Evolutionary conservation across 768 basidiomycete genomes (phyloP).

Genomic region (Coprinopsis sp.): DNA sequence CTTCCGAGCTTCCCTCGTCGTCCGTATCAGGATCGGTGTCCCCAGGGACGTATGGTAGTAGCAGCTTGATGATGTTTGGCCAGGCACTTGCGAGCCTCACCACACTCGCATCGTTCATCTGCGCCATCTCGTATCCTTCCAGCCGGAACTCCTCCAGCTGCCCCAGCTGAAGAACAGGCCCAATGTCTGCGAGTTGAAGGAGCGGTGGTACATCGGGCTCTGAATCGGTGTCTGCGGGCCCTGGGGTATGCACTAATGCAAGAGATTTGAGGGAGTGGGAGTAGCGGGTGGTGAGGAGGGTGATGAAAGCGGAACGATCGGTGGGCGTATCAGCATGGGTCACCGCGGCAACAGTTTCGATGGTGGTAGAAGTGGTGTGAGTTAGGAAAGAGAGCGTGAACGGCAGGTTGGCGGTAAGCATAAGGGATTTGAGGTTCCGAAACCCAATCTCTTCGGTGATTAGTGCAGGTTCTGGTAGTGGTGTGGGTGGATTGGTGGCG

Average conservation of each 20-base stretch:
- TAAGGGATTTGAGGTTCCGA: slow-evolving; percentile 21
- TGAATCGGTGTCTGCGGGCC: slow-evolving; percentile 8
- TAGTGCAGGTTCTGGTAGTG: no score
- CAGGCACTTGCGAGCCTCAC: slow-evolving; percentile 21
- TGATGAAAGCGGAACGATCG: slow-evolving; percentile 20
- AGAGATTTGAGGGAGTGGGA: slow-evolving; percentile 19
- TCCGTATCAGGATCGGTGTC: no score
- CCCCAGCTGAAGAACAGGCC: slow-evolving; percentile 19
- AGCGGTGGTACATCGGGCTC: no score
- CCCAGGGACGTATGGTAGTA: slow-evolving; percentile 24
- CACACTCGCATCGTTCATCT: slow-evolving; percentile 22
- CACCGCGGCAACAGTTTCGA: slow-evolving; percentile 19
- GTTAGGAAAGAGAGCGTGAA: slow-evolving; percentile 22
- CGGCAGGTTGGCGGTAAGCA: slow-evolving; percentile 20
- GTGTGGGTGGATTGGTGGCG: no score
- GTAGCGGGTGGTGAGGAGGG: slow-evolving; percentile 20
- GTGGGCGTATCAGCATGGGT: slow-evolving; percentile 3
- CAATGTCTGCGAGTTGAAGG: slow-evolving; percentile 12
- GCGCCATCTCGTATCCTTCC: slow-evolving; percentile 24
- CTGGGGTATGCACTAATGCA: slow-evolving; percentile 16
- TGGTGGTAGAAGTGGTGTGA: slow-evolving; percentile 15
- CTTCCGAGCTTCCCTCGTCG: no score
- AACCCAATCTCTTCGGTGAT: slow-evolving; percentile 22
- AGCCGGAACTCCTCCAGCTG: slow-evolving; percentile 21
- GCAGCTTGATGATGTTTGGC: slow-evolving; percentile 21